Conservation (phyloP, 495 filamentous ascomycete species). For the Penicillium coffeae region DNA sequence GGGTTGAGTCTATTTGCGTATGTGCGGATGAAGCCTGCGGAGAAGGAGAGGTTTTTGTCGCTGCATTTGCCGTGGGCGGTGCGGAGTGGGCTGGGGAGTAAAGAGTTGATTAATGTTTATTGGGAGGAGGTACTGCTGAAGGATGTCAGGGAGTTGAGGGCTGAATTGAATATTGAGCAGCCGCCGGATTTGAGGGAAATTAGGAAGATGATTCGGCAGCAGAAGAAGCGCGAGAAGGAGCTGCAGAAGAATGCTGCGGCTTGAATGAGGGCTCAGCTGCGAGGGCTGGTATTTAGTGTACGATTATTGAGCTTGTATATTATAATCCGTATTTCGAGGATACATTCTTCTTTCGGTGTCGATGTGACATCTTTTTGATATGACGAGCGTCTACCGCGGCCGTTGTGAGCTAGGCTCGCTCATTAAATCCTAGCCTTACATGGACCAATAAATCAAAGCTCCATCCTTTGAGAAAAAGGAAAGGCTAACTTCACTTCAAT, state of each 20-base stretch:
- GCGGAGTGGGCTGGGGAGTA: constrained; percentile 67
- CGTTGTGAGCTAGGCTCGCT: no score
- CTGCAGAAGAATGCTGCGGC: constrained; percentile 28
- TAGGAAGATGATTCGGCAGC: constrained; percentile 62
- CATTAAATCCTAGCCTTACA: no score
- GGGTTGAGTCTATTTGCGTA: constrained; percentile 72
- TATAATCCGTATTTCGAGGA: neutral
- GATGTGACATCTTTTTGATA: no score
- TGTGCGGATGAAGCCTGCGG: constrained; percentile 67
- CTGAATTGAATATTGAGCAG: constrained; percentile 73
- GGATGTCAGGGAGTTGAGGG: constrained; percentile 72
- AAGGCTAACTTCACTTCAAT: neutral
- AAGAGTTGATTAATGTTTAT: constrained; percentile 93
- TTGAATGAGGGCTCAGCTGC: constrained; percentile 4
- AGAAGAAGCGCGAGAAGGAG: constrained; percentile 63
- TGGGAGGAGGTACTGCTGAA: constrained; percentile 95
- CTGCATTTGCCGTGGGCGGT: constrained; percentile 90
- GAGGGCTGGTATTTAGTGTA: neutral
- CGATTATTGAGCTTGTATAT: constrained; percentile 2
- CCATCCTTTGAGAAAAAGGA: no score
- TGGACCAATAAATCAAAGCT: no score
- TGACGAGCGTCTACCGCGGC: no score
- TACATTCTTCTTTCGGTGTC: no score
- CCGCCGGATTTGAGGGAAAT: constrained; percentile 87
- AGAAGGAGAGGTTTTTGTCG: constrained; percentile 66